phyloP scores from a whole-genome alignment of 208 protist species.

The Trichomonas tenax region DNA sequence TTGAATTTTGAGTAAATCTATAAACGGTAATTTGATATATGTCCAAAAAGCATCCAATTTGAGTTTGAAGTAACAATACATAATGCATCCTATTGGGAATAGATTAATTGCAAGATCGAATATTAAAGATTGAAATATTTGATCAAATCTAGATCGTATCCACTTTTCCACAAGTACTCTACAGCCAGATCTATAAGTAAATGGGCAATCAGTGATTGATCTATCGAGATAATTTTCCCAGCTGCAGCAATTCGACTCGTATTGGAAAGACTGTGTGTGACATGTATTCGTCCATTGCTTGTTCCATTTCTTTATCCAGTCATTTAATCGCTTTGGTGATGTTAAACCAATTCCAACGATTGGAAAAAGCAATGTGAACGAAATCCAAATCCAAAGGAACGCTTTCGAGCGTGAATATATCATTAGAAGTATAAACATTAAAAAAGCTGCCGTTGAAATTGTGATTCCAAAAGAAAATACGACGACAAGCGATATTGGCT shows the following conservation, averaged over 20 bases:
- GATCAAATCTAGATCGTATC: neutral
- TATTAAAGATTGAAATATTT: neutral
- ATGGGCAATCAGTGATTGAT: slow-evolving; percentile 3
- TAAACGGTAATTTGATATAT: neutral
- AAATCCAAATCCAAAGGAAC: neutral
- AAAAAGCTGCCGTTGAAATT: neutral
- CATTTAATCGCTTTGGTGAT: neutral
- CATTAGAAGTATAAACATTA: neutral
- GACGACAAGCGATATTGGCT: neutral
- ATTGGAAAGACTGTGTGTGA: neutral
- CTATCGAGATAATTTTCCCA: neutral
- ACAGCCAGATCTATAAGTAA: neutral
- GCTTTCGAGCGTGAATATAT: neutral
- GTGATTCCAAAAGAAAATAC: neutral
- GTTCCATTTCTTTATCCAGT: neutral
- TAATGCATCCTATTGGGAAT: neutral
- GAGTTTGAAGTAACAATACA: neutral
- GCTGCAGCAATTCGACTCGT: neutral
- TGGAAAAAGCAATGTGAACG: neutral
- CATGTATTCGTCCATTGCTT: neutral
- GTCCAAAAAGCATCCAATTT: neutral
- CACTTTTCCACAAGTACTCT: neutral
- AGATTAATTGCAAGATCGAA: neutral
- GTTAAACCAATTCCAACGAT: neutral
- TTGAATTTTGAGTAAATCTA: neutral